phyloP scores from a whole-genome alignment of 768 basidiomycete species.

The Leccinum sublutescens region DNA sequence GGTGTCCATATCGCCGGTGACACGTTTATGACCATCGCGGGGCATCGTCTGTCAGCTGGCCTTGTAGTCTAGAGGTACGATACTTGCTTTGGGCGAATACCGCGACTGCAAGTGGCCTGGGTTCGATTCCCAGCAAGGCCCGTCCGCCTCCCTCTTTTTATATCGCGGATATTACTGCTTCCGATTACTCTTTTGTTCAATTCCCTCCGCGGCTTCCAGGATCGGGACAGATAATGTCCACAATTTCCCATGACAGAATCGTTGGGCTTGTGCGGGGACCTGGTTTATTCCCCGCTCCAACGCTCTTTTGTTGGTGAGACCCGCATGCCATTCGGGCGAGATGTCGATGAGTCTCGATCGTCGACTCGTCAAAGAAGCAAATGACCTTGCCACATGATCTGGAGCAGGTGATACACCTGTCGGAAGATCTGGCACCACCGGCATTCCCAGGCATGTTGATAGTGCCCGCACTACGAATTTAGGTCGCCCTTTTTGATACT shows the following conservation, averaged over 20 bases:
- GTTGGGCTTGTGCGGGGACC: no score
- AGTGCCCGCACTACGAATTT: not conserved
- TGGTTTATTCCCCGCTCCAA: not conserved
- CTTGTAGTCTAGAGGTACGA: slow-evolving; percentile 38
- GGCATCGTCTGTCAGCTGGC: slow-evolving; percentile 4
- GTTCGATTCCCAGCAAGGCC: slow-evolving; percentile 20
- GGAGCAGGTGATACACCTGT: no score
- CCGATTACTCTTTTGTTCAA: not conserved
- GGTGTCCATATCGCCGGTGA: not conserved
- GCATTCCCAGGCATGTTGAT: not conserved
- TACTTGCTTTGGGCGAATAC: slow-evolving; percentile 32
- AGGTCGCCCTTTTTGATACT: not conserved
- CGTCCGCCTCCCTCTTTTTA: not conserved
- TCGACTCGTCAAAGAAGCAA: no score
- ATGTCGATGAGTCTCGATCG: no score
- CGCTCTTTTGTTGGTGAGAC: no score
- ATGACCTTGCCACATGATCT: no score
- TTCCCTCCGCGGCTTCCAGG: not conserved
- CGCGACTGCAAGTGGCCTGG: slow-evolving; percentile 23
- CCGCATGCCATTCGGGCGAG: no score
- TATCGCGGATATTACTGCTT: not conserved
- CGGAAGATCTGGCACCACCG: not conserved
- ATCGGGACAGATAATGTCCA: not conserved
- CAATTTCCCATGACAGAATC: no score
- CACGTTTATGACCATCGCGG: not conserved